Evolutionary conservation across 257 asterid genomes (phyloP), one percentile per base, ranked within the genome.

Genomic region (Scutellaria barbata): DNA sequence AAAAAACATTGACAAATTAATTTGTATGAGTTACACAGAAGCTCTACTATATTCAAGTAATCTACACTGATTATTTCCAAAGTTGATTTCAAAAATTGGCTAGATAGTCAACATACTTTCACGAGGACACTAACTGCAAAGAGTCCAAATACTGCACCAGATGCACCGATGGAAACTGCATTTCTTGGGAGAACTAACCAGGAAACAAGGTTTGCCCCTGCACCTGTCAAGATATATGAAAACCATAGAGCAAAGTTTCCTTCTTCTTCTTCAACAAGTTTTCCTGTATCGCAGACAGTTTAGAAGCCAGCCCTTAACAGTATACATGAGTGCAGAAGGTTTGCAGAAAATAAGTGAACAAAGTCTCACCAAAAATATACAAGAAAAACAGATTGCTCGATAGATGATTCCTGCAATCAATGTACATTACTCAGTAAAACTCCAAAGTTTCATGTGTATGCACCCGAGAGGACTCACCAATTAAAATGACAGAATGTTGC

Each of bases 251-350:
- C 99, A 72, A 92, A 81, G 80, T 85, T 86, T 45, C 99, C 96
- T 88, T 91, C 98, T 83, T 92, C 99, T 87, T 95, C 99, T 79
- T 95, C 98, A 82, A 95, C 96, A 35, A 95, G 96, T 70, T 92
- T 95, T 71, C 99, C 96, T 94, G 74, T 57, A 74, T 50, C 11
- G 46, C 68, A 52, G 59, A 64, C 53, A 65, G 52, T 39, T 43
- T 18, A 9, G 33, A 61, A 54, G 67, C 51, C 50, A 63, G 16
- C 30, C 17, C 39, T n/a, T 67, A 68, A 62, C 22, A 76, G 5
- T 7, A 50, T 40, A 69, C 71, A 33, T 43, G 47, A 11, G 17
- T 4, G 6, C 40, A 25, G 3, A 59, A 68, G 10, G 5, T 22
- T 56, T 45, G 50, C 2, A 33, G 75, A 57, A 42, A 75, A 71